These are phyloP conservation scores for Bullera alba DNA, from an alignment of 768 basidiomycete genomes.

Conservation along the genomic window DNA sequence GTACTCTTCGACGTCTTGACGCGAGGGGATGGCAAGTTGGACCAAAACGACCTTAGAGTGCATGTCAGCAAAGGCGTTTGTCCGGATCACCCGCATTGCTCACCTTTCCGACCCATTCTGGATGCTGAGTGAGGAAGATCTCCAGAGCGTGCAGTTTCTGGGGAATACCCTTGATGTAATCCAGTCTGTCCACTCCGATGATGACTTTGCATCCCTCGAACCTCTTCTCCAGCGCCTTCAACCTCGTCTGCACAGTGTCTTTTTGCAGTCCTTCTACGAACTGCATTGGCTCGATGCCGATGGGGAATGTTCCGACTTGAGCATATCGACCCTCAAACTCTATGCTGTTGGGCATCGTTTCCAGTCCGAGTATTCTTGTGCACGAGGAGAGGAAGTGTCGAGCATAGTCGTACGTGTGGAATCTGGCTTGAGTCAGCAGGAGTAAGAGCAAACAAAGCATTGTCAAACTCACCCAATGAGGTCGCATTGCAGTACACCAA, in stretches of 20 bases:
- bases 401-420: conserved; percentile 99
- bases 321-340: conserved; percentile 91
- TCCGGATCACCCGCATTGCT: conserved; percentile 14
- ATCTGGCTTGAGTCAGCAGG: conserved; percentile 44
- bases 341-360: conserved; percentile 97
- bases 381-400: conserved; percentile 98
- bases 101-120: conserved; percentile 98
- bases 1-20: conserved; percentile 98
- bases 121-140: conserved; percentile 91
- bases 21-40: conserved; percentile 92
- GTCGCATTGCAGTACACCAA: conserved; percentile 91
- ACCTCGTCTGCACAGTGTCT: conserved; percentile 69
- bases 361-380: conserved; percentile 86
- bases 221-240: conserved; percentile 73
- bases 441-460: background rate
- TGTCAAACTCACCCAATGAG: conserved; percentile 62
- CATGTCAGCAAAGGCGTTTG: background rate
- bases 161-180: conserved; percentile 99
- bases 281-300: conserved; percentile 90
- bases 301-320: conserved; percentile 97
- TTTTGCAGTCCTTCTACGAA: conserved; percentile 84
- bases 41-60: conserved; percentile 84
- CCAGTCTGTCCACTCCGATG: conserved; percentile 94
- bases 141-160: conserved; percentile 96
- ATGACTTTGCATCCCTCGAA: conserved; percentile 95